Conservation (phyloP, 1,284 basidiomycete genomes). For the Phlebopus sp. region DNA sequence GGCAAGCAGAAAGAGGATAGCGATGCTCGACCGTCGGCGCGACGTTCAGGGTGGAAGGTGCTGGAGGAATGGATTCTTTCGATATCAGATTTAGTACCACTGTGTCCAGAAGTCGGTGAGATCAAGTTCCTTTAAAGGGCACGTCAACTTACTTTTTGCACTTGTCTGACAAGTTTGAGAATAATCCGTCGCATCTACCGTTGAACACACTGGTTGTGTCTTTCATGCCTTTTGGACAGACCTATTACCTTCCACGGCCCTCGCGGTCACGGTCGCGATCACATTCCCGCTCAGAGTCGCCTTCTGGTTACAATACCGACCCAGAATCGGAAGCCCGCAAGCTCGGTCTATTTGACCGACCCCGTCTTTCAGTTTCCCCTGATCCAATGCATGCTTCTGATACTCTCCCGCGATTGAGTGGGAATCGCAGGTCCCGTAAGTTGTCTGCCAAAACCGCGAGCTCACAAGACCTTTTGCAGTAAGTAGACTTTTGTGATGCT, state of each 20-base stretch:
- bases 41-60: slow-evolving; percentile 53
- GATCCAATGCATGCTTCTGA: slow-evolving; percentile 14
- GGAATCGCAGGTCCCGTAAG: slow-evolving; percentile 26
- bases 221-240: slow-evolving; percentile 55
- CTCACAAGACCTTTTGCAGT: slow-evolving; percentile 74
- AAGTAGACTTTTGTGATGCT: slow-evolving; percentile 24
- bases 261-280: slow-evolving; percentile 25
- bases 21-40: slow-evolving; percentile 14
- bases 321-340: slow-evolving; percentile 53
- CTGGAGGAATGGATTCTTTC: slow-evolving; percentile 69
- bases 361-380: slow-evolving; percentile 5
- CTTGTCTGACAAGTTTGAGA: slow-evolving; percentile 37
- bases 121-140: slow-evolving; percentile 12
- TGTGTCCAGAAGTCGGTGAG: slow-evolving; percentile 61
- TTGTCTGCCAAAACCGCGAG: slow-evolving; percentile 43
- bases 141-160: slow-evolving; percentile 8
- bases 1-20: slow-evolving; percentile 44
- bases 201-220: slow-evolving; percentile 72
- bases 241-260: slow-evolving; percentile 53
- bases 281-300: slow-evolving; percentile 49
- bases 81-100: slow-evolving; percentile 55
- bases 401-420: slow-evolving; percentile 12
- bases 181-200: slow-evolving; percentile 52
- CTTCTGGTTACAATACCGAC: slow-evolving; percentile 66
- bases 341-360: slow-evolving; percentile 28